Evolutionary conservation across 345 rosid species (phyloP).

Genomic region (Sisymbrium irio): DNA sequence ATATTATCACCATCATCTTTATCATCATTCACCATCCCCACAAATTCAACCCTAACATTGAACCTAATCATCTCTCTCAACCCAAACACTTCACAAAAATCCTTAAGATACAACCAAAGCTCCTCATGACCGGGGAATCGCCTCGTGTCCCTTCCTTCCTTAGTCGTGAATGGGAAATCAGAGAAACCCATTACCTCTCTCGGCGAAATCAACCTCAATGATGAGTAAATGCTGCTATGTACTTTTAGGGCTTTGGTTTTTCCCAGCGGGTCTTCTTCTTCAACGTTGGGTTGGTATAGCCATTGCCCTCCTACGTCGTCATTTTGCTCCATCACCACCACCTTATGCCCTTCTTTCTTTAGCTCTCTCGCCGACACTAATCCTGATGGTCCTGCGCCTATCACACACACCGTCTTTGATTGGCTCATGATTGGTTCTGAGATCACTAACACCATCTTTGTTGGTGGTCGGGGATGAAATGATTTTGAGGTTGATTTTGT

Average conservation of each 20-base stretch:
- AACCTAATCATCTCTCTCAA: constrained; percentile 70
- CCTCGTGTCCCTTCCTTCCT: constrained; percentile 68
- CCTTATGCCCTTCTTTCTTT: constrained; percentile 65
- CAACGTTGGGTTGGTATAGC: constrained; percentile 61
- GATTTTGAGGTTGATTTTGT: not conserved
- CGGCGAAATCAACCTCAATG: constrained; percentile 60
- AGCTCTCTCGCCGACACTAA: constrained; percentile 82
- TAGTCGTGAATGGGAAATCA: constrained; percentile 69
- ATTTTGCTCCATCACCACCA: constrained; percentile 72
- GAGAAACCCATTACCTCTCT: constrained; percentile 87
- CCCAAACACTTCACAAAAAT: constrained; percentile 63
- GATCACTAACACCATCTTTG: constrained; percentile 14
- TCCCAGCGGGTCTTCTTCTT: constrained; percentile 57
- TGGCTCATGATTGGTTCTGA: constrained; percentile 13
- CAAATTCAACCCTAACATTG: constrained; percentile 69
- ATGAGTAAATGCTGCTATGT: constrained; percentile 80
- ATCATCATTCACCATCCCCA: constrained; percentile 46
- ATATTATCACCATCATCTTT: constrained; percentile 44
- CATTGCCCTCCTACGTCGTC: constrained; percentile 89
- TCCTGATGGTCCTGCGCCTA: constrained; percentile 91
- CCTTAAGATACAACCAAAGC: constrained; percentile 70
- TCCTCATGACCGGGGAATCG: constrained; percentile 83
- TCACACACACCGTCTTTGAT: constrained; percentile 60
- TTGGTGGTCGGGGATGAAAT: not conserved
- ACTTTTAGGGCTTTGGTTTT: constrained; percentile 38